These are phyloP conservation scores for Populus davidiana DNA, from an alignment of 345 rosid species.

Conservation along the genomic window DNA sequence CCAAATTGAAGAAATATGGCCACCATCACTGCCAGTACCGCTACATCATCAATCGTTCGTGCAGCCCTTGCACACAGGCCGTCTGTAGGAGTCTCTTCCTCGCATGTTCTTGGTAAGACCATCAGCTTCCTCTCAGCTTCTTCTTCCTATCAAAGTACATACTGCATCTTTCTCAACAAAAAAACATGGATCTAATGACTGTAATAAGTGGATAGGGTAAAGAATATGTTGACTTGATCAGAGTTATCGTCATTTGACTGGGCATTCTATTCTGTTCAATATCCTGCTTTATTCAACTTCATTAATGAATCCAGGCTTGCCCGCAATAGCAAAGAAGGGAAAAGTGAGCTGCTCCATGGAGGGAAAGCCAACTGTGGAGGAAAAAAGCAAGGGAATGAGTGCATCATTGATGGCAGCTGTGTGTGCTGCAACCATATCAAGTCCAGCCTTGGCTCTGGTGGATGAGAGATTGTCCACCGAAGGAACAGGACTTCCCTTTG, in stretches of 20 bases:
- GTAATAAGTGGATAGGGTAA: no score
- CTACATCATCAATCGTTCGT: slow-evolving; percentile 48
- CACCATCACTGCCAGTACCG: slow-evolving; percentile 43
- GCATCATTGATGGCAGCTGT: slow-evolving; percentile 52
- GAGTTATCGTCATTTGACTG: not conserved
- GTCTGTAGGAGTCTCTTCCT: slow-evolving; percentile 37
- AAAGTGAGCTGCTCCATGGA: slow-evolving; percentile 61
- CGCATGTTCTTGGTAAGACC: slow-evolving; percentile 58
- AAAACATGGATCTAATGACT: no score
- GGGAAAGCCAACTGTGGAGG: slow-evolving; percentile 30
- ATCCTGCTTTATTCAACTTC: not conserved
- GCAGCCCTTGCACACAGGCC: slow-evolving; percentile 43
- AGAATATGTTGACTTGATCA: no score
- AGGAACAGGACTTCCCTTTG: slow-evolving; percentile 92
- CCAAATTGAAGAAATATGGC: slow-evolving; percentile 48
- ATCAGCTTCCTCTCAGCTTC: not conserved
- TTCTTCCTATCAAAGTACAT: no score
- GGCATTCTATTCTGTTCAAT: not conserved
- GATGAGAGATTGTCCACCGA: slow-evolving; percentile 88
- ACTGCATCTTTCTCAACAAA: no score
- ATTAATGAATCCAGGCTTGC: slow-evolving; percentile 49
- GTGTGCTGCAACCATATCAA: slow-evolving; percentile 48
- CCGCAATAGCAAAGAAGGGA: slow-evolving; percentile 48
- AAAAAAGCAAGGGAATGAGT: slow-evolving; percentile 37
- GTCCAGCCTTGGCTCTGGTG: slow-evolving; percentile 82